These are phyloP conservation scores for Trichoderma orchidacearum DNA, from an alignment of 495 filamentous ascomycete species.

Conservation along the genomic window DNA sequence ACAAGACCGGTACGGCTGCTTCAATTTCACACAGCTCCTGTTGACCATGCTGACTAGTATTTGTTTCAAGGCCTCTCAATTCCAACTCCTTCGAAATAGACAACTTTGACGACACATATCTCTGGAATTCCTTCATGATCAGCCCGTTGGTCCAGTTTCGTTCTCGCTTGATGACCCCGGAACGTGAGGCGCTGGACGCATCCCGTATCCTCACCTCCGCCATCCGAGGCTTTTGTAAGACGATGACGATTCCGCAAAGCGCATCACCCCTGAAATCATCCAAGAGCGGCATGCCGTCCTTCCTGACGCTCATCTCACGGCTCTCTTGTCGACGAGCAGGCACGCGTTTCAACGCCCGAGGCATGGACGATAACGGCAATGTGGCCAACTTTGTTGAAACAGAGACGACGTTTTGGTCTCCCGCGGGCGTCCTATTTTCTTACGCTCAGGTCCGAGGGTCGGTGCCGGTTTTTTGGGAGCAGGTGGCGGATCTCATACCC, in stretches of 20 bases:
- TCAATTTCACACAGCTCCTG: not conserved
- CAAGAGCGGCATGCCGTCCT: conserved; percentile 61
- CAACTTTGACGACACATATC: conserved; percentile 72
- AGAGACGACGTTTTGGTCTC: conserved; percentile 60
- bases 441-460: conserved; percentile 88
- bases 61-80: conserved; percentile 30
- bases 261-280: conserved; percentile 40
- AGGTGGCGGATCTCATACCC: conserved; percentile 72
- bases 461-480: conserved; percentile 96
- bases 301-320: conserved; percentile 78
- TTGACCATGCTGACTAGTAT: conserved; percentile 7
- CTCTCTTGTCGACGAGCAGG: conserved; percentile 85
- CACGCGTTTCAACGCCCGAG: conserved; percentile 89
- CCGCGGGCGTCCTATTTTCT: conserved; percentile 67
- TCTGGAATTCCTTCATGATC: conserved; percentile 99
- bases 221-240: conserved; percentile 82
- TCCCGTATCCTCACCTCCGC: conserved; percentile 86
- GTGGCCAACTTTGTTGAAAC: conserved; percentile 78
- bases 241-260: conserved; percentile 59
- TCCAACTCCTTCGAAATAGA: conserved; percentile 60
- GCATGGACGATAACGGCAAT: conserved; percentile 94
- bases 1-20: conserved; percentile 64
- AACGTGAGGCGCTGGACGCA: conserved; percentile 61
- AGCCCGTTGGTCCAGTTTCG: conserved; percentile 80
- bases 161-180: conserved; percentile 55